Conservation (phyloP, 441 rosid genomes). For the Gossypium gossypioides region DNA sequence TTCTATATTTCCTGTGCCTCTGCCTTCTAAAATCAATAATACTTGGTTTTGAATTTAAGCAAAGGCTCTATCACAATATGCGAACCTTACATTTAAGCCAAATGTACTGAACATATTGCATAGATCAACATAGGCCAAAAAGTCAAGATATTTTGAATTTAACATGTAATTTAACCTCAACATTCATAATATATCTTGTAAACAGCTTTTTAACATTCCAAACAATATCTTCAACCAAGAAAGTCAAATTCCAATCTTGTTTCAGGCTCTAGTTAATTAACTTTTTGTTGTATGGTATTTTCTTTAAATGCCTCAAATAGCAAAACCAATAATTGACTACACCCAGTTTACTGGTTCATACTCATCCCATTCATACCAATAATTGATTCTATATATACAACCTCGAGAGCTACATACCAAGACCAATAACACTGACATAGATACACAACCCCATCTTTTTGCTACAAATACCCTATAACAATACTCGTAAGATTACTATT, state of each 20-base stretch:
- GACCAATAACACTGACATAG: background rate
- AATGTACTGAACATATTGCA: background rate
- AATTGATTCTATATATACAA: background rate
- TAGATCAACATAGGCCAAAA: background rate
- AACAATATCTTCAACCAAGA: background rate
- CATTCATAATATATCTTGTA: background rate
- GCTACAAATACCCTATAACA: background rate
- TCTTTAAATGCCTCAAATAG: background rate
- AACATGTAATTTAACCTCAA: background rate
- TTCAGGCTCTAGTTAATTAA: background rate
- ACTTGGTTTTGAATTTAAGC: background rate
- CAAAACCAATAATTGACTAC: background rate
- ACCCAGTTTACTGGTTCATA: background rate
- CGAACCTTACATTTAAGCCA: background rate
- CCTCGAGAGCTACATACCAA: background rate
- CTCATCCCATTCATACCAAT: background rate
- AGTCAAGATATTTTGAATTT: background rate
- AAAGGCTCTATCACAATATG: background rate
- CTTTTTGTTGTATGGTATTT: background rate
- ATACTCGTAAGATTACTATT: background rate
- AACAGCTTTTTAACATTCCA: conserved; percentile 1
- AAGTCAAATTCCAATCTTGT: background rate
- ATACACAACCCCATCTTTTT: background rate
- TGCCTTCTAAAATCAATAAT: background rate
- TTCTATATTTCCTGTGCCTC: background rate